Conservation (phyloP, 2,329 filamentous ascomycete species). For the Ceratocystis alfenasii region DNA sequence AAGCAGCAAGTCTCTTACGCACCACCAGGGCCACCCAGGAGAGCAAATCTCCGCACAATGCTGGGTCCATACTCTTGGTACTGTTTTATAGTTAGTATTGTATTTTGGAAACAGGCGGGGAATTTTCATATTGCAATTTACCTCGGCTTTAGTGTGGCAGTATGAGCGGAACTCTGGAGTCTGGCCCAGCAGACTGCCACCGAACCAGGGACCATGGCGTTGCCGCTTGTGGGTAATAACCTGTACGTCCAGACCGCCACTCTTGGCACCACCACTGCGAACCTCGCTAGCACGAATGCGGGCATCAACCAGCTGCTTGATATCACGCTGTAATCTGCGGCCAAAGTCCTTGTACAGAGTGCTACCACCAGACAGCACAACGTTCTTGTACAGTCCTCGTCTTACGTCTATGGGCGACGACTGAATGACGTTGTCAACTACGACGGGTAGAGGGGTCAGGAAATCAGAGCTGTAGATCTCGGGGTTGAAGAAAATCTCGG, state of each 20-base stretch:
- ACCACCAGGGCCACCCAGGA: conserved; percentile 82
- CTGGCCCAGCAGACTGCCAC: conserved; percentile 88
- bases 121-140: conserved; percentile 27
- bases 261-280: conserved; percentile 80
- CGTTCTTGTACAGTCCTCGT: conserved; percentile 97
- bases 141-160: conserved; percentile 83
- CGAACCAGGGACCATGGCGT: conserved; percentile 96
- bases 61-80: conserved; percentile 94
- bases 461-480: conserved; percentile 99
- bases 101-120: neutral
- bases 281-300: conserved; percentile 87
- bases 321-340: conserved; percentile 87
- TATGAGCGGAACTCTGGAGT: conserved; percentile 98
- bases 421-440: conserved; percentile 95
- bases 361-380: conserved; percentile 91
- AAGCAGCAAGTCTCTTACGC: conserved; percentile 38
- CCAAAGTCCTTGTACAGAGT: conserved; percentile 99
- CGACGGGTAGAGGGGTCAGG: conserved; percentile 81
- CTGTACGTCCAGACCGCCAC: conserved; percentile 88
- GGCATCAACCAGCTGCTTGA: conserved; percentile 87
- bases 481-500: conserved; percentile 99
- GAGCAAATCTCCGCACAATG: conserved; percentile 86
- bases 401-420: conserved; percentile 95
- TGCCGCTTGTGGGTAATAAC: conserved; percentile 97
- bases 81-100: conserved; percentile 33